Percentiles rank a stretch among this genome's conserved stretches.
Evolutionary conservation across 1,139 yeast species (phyloP).

Genomic region (Saccharomyces hybrid): DNA sequence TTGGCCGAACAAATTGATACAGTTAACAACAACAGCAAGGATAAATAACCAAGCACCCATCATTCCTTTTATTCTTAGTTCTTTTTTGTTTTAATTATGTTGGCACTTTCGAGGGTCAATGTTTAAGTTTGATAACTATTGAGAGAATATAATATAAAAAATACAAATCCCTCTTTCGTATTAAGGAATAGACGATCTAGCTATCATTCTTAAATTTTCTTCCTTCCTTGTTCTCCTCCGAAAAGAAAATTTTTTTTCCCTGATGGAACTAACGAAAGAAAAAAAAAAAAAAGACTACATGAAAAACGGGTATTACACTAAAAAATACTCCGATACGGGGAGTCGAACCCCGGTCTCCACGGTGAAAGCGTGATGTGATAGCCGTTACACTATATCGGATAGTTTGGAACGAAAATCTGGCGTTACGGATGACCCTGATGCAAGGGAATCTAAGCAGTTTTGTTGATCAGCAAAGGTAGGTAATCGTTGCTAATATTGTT

Average conservation of each 20-base stretch:
- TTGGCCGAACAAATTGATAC: slow-evolving; percentile 80
- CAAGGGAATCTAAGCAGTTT: too few relatives aligned
- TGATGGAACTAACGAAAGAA: neutral
- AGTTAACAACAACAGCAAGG: slow-evolving; percentile 78
- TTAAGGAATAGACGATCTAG: neutral
- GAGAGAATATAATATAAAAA: neutral
- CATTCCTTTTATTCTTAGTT: slow-evolving; percentile 1
- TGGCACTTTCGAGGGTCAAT: neutral
- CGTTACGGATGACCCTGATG: too few relatives aligned
- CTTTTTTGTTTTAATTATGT: neutral
- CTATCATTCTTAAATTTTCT: neutral
- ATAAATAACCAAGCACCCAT: slow-evolving; percentile 54
- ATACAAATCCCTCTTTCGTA: neutral
- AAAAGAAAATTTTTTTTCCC: neutral
- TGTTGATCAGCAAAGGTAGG: too few relatives aligned
- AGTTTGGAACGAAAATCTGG: too few relatives aligned
- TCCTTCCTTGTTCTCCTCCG: neutral
- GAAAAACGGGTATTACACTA: too few relatives aligned
- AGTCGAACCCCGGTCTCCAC: too few relatives aligned
- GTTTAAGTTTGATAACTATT: neutral
- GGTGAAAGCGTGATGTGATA: too few relatives aligned
- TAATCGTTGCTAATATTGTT: too few relatives aligned
- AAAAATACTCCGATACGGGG: neutral
- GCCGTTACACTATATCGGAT: too few relatives aligned
- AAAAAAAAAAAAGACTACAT: too few relatives aligned